phyloP scores from a whole-genome alignment of 805 yeast species.

The Grigorovia transvaalensis region DNA sequence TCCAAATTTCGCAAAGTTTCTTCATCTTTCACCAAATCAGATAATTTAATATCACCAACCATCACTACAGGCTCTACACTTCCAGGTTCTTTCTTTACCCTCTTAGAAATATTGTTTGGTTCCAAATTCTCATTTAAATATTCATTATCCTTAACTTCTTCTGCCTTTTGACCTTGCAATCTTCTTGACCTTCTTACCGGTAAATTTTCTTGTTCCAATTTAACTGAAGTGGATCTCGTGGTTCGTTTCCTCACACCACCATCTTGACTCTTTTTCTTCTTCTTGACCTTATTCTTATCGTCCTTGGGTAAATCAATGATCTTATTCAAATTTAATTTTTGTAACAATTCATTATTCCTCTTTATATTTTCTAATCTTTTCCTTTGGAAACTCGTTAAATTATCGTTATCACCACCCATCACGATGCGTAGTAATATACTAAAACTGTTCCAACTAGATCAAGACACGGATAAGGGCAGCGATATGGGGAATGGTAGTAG shows the following conservation, averaged over 20 bases:
- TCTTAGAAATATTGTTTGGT: not conserved
- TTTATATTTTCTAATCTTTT: conserved; percentile 70
- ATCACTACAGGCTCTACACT: conserved; percentile 47
- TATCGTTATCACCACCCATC: not conserved
- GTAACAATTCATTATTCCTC: conserved; percentile 66
- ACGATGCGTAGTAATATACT: conserved; percentile 33
- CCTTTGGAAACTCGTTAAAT: conserved; percentile 55
- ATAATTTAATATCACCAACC: conserved; percentile 52
- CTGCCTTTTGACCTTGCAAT: conserved; percentile 59
- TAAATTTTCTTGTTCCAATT: conserved; percentile 6
- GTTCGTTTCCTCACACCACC: conserved; percentile 21
- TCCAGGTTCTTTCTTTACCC: conserved; percentile 20
- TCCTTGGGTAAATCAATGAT: conserved; percentile 4
- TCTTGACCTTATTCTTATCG: not conserved
- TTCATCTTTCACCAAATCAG: conserved; percentile 44
- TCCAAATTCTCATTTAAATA: conserved; percentile 1
- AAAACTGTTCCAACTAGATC: conserved; percentile 45
- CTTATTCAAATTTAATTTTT: conserved; percentile 56
- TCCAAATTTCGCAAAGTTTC: conserved; percentile 26
- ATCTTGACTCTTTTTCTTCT: not conserved
- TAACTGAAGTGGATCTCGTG: conserved; percentile 14
- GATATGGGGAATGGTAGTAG: not conserved
- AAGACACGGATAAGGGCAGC: conserved; percentile 18
- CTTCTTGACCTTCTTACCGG: conserved; percentile 75
- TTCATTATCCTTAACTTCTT: conserved; percentile 7